Conservation (phyloP, 179 eudicot genomes). For the Kewa caespitosa region DNA sequence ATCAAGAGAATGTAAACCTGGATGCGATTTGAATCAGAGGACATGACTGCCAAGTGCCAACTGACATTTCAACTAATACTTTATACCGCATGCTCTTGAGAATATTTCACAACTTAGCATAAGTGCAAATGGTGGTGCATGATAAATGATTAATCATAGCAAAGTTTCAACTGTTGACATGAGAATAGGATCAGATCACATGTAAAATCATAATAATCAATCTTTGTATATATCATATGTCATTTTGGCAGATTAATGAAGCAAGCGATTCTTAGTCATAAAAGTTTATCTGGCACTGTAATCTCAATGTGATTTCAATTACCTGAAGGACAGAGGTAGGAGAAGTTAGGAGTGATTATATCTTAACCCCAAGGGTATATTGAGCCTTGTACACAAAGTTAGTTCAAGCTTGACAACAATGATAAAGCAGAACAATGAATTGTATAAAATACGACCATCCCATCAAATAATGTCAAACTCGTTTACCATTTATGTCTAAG, state of each 20-base stretch:
- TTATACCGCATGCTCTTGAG: not conserved
- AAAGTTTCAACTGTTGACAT: not conserved
- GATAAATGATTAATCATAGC: not conserved
- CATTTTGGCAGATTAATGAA: not conserved
- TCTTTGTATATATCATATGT: too few species aligned
- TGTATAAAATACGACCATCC: too few species aligned
- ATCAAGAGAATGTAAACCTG: not conserved
- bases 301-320: not conserved
- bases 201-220: too few species aligned
- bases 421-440: too few species aligned
- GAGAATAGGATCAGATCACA: not conserved
- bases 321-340: not conserved
- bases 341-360: too few species aligned
- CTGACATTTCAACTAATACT: not conserved
- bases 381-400: too few species aligned
- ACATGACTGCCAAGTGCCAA: not conserved
- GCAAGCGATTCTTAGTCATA: not conserved
- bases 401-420: too few species aligned
- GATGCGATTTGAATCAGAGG: not conserved
- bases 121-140: not conserved
- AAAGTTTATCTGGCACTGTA: too few species aligned
- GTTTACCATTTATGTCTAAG: too few species aligned
- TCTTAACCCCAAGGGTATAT: too few species aligned
- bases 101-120: not conserved
- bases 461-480: too few species aligned